Evolutionary conservation across 2,329 filamentous ascomycete species (phyloP).

Genomic region (Cyanodermella asteris): DNA sequence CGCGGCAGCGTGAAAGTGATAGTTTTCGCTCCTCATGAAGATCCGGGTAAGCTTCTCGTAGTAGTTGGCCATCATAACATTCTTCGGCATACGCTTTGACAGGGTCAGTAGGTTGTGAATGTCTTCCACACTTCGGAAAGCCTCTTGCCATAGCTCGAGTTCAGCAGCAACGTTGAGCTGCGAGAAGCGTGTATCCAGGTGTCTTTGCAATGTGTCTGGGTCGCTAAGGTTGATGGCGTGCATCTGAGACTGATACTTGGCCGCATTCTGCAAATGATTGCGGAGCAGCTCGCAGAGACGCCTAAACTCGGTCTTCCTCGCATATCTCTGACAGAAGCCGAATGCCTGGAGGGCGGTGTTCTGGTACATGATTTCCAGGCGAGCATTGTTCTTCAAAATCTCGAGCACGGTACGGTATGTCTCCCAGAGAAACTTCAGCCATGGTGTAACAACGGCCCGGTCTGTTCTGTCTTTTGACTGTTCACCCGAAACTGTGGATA

Average conservation of each 20-base stretch:
- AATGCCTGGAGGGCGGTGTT: conserved; percentile 95
- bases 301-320: conserved; percentile 97
- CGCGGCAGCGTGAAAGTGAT: conserved; percentile 93
- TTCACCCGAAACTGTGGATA: conserved; percentile 93
- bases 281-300: conserved; percentile 92
- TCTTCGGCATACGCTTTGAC: conserved; percentile 95
- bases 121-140: conserved; percentile 96
- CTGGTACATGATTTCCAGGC: conserved; percentile 94
- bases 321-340: conserved; percentile 96
- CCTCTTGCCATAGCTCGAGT: conserved; percentile 96
- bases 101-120: conserved; percentile 93
- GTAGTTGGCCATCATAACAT: conserved; percentile 99
- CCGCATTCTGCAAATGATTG: conserved; percentile 96
- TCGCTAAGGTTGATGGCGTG: conserved; percentile 98
- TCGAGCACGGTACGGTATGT: conserved; percentile 96
- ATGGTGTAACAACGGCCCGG: conserved; percentile 91
- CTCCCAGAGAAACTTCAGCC: conserved; percentile 99
- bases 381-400: conserved; percentile 96
- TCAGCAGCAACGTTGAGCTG: conserved; percentile 96
- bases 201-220: conserved; percentile 87
- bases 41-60: conserved; percentile 98
- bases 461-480: conserved; percentile 94
- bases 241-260: conserved; percentile 98
- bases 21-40: conserved; percentile 98
- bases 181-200: conserved; percentile 94